These are phyloP conservation scores for Saccharomycopsis fodiens DNA, from an alignment of 805 yeast genomes.

Conservation along the genomic window DNA sequence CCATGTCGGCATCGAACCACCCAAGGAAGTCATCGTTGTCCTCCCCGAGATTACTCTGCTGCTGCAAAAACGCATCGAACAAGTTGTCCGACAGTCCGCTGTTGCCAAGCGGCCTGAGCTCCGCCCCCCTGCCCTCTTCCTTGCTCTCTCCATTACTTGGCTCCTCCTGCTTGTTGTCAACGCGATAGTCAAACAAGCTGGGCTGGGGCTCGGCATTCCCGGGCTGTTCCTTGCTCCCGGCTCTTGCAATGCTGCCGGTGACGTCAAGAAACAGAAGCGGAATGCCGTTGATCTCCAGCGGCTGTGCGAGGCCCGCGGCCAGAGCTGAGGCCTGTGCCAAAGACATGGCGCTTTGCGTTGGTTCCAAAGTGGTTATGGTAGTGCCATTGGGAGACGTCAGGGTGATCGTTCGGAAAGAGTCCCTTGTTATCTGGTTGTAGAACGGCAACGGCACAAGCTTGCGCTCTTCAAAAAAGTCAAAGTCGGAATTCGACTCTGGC, in stretches of 20 bases:
- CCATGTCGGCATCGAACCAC: slow-evolving; percentile 83
- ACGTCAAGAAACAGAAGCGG: slow-evolving; percentile 70
- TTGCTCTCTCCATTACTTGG: not conserved
- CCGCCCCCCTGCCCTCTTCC: too few relatives aligned
- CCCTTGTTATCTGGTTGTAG: slow-evolving; percentile 83
- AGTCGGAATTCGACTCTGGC: slow-evolving; percentile 7
- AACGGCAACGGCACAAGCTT: slow-evolving; percentile 73
- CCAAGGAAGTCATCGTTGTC: slow-evolving; percentile 87
- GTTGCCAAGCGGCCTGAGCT: not conserved
- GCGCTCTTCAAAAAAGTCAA: slow-evolving; percentile 21
- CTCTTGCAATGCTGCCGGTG: slow-evolving; percentile 48
- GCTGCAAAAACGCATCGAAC: slow-evolving; percentile 62
- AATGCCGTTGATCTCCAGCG: slow-evolving; percentile 59
- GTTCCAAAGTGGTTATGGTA: slow-evolving; percentile 80
- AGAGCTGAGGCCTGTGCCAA: slow-evolving; percentile 51
- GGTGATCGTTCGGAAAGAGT: slow-evolving; percentile 77
- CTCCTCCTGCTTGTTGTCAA: not conserved
- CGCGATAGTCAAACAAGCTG: not conserved
- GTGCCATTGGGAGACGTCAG: slow-evolving; percentile 91
- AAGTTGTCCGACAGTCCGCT: slow-evolving; percentile 12
- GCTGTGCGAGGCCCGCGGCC: slow-evolving; percentile 47
- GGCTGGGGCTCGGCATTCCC: not conserved
- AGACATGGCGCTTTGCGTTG: slow-evolving; percentile 69
- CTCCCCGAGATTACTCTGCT: slow-evolving; percentile 81
- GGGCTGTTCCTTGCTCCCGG: not conserved